phyloP scores from a whole-genome alignment of 129 eudicot genomes.

The Deinandra increscens region DNA sequence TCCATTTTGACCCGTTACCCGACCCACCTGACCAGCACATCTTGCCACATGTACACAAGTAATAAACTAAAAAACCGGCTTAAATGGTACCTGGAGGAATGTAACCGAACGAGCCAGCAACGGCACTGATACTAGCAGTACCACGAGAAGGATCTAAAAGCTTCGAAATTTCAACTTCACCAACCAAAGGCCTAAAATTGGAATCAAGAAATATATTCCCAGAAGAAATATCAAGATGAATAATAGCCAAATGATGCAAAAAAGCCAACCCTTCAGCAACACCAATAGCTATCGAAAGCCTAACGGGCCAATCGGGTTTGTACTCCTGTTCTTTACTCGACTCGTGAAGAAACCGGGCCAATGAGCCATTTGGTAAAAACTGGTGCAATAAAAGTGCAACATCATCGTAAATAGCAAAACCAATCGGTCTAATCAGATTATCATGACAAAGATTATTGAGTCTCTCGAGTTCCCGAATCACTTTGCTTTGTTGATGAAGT shows the following conservation, averaged over 20 bases:
- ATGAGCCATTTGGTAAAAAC: constrained; percentile 72
- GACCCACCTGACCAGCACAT: constrained; percentile 1
- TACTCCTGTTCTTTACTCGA: constrained; percentile 52
- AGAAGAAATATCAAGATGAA: constrained; percentile 97
- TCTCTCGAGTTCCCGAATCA: constrained; percentile 95
- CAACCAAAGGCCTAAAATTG: constrained; percentile 64
- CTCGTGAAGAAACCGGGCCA: constrained; percentile 73
- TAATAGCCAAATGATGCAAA: constrained; percentile 87
- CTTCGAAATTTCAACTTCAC: constrained; percentile 94
- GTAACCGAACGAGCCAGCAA: constrained; percentile 98
- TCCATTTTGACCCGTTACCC: constrained; percentile 2
- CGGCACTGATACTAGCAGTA: constrained; percentile 97
- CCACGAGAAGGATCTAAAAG: constrained; percentile 96
- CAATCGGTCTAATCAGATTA: constrained; percentile 73
- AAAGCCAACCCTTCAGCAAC: constrained; percentile 95
- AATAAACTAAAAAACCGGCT: neutral
- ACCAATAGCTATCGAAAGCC: constrained; percentile 85
- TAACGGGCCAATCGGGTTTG: constrained; percentile 86
- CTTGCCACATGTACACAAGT: neutral
- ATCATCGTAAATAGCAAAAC: constrained; percentile 81
- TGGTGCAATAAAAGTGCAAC: constrained; percentile 78
- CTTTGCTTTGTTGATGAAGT: constrained; percentile 71
- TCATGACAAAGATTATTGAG: constrained; percentile 78
- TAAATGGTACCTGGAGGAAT: constrained; percentile 81
- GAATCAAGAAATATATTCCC: constrained; percentile 82